Evolutionary conservation across 495 filamentous ascomycete genomes (phyloP), one percentile per base, ranked within the genome.

Genomic region (Penicillium canariense): DNA sequence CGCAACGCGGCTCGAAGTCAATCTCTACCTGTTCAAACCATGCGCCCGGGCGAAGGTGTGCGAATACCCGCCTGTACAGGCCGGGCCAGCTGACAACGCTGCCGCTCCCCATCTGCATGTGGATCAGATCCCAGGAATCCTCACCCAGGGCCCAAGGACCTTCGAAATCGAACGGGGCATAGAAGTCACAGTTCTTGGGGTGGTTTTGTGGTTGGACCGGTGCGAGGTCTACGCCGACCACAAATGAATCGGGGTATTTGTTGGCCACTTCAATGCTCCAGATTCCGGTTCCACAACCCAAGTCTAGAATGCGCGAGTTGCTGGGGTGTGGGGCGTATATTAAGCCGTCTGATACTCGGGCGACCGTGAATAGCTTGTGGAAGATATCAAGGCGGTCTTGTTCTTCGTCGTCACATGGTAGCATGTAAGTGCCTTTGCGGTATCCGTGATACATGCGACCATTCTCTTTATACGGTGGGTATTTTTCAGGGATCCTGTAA

Each of bases 11-110:
- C 22, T 80, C 73, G 44, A 88, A 84, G 67, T 97, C 91, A 28
- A 97, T 88, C 65, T 97, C 93, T n/a, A 96, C 84, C 50, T 96
- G 91, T 69, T 97, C 93, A 42, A 96, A 76, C 70, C 81, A 85
- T 10, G 89, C 91, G 4, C 87, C 84, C 9, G 92, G 90, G 55
- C 82, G 86, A n/a, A 96, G 80, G 60, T 96, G 91, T 35, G 85
- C 84, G 61, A 85, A 87, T 17, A 86, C 73, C 50, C 85, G 85
- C 53, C 70, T 70, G 67, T 96, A 96, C 27, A 95, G 71, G 48
- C 81, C 79, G 17, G 81, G 77, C 91, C 91, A 97, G 61, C 83
- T 85, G 7, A 76, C 70, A 47, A 97, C 86, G 68, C 88, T 91
- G 6, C 93, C 93, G 55, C 78, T 77, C n/a, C 90, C 84, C 73